These are phyloP conservation scores for Orbilia javanica DNA, from an alignment of 2,329 filamentous ascomycete genomes.

Conservation along the genomic window DNA sequence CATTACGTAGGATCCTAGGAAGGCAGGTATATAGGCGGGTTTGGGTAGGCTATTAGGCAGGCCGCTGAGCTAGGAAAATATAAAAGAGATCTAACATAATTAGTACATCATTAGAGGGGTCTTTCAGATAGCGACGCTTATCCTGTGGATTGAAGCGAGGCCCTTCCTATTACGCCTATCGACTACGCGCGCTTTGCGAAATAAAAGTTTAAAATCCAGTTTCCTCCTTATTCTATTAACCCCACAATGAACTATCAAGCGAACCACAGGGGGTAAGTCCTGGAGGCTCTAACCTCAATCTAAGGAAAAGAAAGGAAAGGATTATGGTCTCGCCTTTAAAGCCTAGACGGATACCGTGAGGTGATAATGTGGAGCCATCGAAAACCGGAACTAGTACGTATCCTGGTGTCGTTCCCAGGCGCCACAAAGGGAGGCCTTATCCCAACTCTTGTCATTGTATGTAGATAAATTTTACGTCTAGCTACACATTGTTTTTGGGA, in stretches of 20 bases:
- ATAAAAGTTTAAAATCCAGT: slow-evolving; percentile 4
- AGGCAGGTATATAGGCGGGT: neutral
- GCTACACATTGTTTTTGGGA: slow-evolving; percentile 5
- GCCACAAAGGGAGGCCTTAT: no score
- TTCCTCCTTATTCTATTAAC: neutral
- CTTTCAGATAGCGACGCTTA: slow-evolving; percentile 1
- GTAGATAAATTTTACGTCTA: slow-evolving; percentile 9
- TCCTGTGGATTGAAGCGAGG: slow-evolving; percentile 1
- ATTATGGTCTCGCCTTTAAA: slow-evolving; percentile 12
- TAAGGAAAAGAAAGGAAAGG: slow-evolving; percentile 8
- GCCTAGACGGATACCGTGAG: slow-evolving; percentile 7
- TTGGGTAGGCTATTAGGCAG: neutral
- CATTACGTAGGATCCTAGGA: neutral
- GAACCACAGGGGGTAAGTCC: neutral
- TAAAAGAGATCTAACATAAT: slow-evolving; percentile 8
- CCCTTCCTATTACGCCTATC: slow-evolving; percentile 12
- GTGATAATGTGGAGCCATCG: slow-evolving; percentile 6
- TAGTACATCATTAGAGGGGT: slow-evolving; percentile 10
- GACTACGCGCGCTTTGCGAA: slow-evolving; percentile 11
- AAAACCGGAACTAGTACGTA: slow-evolving; percentile 4
- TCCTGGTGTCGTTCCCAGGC: no score
- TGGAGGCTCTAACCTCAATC: slow-evolving; percentile 1
- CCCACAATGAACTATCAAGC: slow-evolving; percentile 6
- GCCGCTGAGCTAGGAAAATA: neutral
- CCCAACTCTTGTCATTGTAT: neutral